Conservation (phyloP, 2,329 filamentous ascomycete genomes). For the Calonectria hongkongensis region DNA sequence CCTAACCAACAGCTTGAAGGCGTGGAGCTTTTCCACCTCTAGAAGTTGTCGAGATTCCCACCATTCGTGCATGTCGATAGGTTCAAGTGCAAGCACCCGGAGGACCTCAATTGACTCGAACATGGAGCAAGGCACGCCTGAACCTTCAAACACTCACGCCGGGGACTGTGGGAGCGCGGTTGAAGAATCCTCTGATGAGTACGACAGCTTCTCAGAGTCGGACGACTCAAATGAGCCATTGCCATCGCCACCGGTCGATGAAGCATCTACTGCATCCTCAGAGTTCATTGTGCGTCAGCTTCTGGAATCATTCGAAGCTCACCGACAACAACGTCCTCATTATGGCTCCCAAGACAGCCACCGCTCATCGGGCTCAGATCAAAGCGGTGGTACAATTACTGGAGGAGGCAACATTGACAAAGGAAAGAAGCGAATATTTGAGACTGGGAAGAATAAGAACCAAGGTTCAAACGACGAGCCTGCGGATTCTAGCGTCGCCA, state of each 20-base stretch:
- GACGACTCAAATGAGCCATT: neutral
- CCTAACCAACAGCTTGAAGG: slow-evolving; percentile 1
- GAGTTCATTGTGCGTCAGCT: neutral
- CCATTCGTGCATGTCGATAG: neutral
- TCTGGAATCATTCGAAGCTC: neutral
- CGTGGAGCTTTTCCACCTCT: slow-evolving; percentile 2
- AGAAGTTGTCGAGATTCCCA: slow-evolving; percentile 2
- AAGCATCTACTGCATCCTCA: neutral
- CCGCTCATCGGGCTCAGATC: neutral
- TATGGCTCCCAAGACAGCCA: neutral
- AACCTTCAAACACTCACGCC: neutral
- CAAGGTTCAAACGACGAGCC: neutral
- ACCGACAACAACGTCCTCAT: neutral
- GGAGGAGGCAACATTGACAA: neutral
- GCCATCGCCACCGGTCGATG: neutral
- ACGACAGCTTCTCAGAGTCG: neutral
- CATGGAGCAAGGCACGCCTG: neutral
- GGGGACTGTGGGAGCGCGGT: neutral
- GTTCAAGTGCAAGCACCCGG: neutral
- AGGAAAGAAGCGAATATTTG: neutral
- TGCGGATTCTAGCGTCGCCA: neutral
- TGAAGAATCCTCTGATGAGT: neutral
- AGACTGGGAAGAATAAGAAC: neutral
- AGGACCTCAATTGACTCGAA: neutral
- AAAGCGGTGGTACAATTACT: neutral